These are phyloP conservation scores for Mangifera indica DNA, from an alignment of 345 rosid genomes.

Conservation along the genomic window DNA sequence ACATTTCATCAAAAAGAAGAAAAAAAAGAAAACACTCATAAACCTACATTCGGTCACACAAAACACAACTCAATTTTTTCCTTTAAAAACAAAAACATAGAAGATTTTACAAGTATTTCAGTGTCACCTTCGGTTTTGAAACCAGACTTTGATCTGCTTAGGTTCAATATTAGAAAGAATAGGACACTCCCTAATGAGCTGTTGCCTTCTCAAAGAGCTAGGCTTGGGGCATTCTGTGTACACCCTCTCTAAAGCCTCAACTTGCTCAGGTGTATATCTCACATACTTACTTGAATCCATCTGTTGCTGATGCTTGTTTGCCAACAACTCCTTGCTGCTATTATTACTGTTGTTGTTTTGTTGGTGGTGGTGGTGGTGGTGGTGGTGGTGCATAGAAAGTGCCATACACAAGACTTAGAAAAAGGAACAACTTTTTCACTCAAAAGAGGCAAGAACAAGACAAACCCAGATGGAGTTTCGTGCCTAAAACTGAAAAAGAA, in stretches of 20 bases:
- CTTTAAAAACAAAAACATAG: not conserved
- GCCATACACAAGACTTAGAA: slow-evolving; percentile 31
- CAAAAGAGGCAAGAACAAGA: not conserved
- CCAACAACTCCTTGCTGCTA: slow-evolving; percentile 24
- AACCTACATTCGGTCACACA: not conserved
- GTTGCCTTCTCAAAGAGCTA: slow-evolving; percentile 67
- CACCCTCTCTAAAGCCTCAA: slow-evolving; percentile 75
- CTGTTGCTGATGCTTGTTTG: slow-evolving; percentile 20
- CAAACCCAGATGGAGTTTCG: not conserved
- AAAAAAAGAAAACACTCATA: not conserved
- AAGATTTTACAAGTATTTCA: not conserved
- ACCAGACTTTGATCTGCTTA: slow-evolving; percentile 74
- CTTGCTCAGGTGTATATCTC: slow-evolving; percentile 75
- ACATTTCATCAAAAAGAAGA: not conserved
- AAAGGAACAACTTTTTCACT: not conserved
- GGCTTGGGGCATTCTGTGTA: slow-evolving; percentile 81
- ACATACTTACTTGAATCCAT: slow-evolving; percentile 72
- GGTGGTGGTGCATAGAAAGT: slow-evolving; percentile 30
- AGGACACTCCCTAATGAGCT: slow-evolving; percentile 72
- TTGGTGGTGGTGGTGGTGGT: no score
- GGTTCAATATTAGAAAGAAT: slow-evolving; percentile 66
- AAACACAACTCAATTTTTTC: not conserved
- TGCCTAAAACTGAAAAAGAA: not conserved
- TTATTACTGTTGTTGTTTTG: not conserved
- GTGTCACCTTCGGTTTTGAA: slow-evolving; percentile 61